phyloP scores from a whole-genome alignment of 306 rosid species.

The Arachis stenosperma region DNA sequence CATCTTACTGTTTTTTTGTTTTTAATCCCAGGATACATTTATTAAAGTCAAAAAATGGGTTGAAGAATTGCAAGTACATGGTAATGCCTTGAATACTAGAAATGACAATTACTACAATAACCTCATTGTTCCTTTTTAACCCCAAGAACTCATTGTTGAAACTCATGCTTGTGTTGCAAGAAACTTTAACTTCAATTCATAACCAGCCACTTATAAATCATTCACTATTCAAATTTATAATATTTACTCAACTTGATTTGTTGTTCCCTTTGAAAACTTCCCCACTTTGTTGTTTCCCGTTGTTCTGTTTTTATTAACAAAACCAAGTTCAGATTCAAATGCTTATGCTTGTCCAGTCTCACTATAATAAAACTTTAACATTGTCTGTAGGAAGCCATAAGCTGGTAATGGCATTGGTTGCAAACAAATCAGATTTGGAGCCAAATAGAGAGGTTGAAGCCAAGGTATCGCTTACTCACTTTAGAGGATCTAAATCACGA shows the following conservation, averaged over 20 bases:
- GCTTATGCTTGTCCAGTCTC: not conserved
- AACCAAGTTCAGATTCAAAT: not conserved
- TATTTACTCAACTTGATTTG: too few relatives aligned
- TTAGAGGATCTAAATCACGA: too few relatives aligned
- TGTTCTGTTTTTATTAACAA: too few relatives aligned
- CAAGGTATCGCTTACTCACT: conserved; percentile 45
- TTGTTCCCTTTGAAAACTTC: too few relatives aligned
- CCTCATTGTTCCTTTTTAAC: conserved; percentile 2
- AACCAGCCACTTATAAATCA: too few relatives aligned
- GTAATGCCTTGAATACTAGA: conserved; percentile 44
- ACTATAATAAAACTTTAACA: not conserved
- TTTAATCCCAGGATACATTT: conserved; percentile 62
- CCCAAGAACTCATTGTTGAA: too few relatives aligned
- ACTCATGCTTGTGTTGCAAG: too few relatives aligned
- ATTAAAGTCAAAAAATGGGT: conserved; percentile 89
- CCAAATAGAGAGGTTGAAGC: conserved; percentile 53
- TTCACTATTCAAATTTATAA: too few relatives aligned
- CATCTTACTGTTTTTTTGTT: not conserved
- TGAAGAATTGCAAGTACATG: conserved; percentile 75
- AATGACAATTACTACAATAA: not conserved
- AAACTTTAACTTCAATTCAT: too few relatives aligned
- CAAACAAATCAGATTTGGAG: conserved; percentile 62
- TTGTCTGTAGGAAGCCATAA: conserved; percentile 50
- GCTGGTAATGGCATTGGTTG: conserved; percentile 66
- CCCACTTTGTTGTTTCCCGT: not conserved